Evolutionary conservation across 2,329 filamentous ascomycete species (phyloP), one percentile per base, ranked within the genome.

Genomic region (Leptoxyphium fumago): DNA sequence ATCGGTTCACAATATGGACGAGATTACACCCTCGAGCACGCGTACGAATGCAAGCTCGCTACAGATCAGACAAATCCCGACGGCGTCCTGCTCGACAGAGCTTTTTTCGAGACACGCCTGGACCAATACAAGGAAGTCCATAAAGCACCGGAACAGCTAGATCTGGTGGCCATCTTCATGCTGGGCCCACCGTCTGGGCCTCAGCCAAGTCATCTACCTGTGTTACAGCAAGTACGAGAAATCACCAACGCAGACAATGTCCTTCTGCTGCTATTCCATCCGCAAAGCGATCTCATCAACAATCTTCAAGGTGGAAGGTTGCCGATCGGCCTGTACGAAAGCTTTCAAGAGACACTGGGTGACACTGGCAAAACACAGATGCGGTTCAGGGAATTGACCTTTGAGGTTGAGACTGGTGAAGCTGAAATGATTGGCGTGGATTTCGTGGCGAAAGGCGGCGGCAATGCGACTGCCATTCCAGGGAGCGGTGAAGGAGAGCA

Each of bases 361-460:
- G 66, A 70, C 21, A 28, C 13, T 11, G 38, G 38, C 10, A 70
- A 75, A 45, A 72, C 69, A 34, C 75, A 73, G 42, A 72, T 91
- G 47, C 82, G 77, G 55, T 96, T 96, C 64, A 77, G 81, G 47
- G 82, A 93, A 58, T 65, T 96, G 9, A 77, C 82, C 1, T 96
- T 91, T 62, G 82, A 82, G 0, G 80, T 96, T 2, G 91, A 96
- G 65, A 94, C 88, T 0, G 86, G 85, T 9, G 88, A 96, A 62
- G 88, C 88, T 1, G 91, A 98, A 64, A 95, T 95, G 87, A 96
- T 98, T 52, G 84, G 84, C 53, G 84, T 98, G 56, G 87, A 95
- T 63, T 94, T 88, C 52, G 82, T 98, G 15, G 88, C 89, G 1
- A 80, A 81, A 43, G 85, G 84, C 34, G 84, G 83, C 40, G 84